Evolutionary conservation across 129 eudicot species (phyloP).

Genomic region (Erigeron canadensis): DNA sequence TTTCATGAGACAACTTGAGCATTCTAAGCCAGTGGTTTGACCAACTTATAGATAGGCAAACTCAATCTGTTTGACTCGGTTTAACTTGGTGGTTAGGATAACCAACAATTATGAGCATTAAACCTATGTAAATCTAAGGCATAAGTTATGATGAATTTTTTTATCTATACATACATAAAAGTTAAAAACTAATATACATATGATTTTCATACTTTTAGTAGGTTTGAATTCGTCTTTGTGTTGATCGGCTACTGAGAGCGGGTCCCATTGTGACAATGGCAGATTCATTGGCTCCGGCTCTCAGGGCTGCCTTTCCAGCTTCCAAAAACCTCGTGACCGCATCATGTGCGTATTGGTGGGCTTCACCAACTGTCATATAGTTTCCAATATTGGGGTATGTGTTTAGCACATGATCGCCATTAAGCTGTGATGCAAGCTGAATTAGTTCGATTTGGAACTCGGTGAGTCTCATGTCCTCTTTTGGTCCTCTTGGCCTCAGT

Average conservation of each 20-base stretch:
- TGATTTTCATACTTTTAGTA: conserved; percentile 15
- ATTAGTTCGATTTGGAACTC: conserved; percentile 83
- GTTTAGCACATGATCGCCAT: conserved; percentile 75
- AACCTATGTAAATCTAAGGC: neutral
- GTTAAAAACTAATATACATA: conserved; percentile 2
- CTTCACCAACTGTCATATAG: conserved; percentile 69
- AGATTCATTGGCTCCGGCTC: conserved; percentile 87
- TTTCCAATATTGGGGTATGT: conserved; percentile 74
- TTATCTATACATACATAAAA: conserved; percentile 8
- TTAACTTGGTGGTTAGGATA: conserved; percentile 13
- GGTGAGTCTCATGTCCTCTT: conserved; percentile 62
- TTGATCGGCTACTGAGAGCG: conserved; percentile 64
- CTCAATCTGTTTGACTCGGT: conserved; percentile 30
- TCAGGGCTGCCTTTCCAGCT: conserved; percentile 88
- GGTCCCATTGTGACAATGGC: conserved; percentile 84
- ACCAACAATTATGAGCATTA: neutral
- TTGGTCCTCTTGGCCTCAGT: conserved; percentile 73
- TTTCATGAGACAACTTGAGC: conserved; percentile 23
- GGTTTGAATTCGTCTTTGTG: conserved; percentile 26
- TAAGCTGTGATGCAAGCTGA: conserved; percentile 91
- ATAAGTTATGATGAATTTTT: neutral
- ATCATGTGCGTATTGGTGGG: conserved; percentile 75
- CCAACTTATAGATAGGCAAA: conserved; percentile 35
- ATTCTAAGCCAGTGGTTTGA: conserved; percentile 38
- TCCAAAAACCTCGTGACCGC: conserved; percentile 78